A percentile compares a stretch with the other conserved stretches of the same genome.
These are phyloP conservation scores for Cladosporium austrohemisphaericum DNA, from an alignment of 2,329 filamentous ascomycete species.

Conservation along the genomic window DNA sequence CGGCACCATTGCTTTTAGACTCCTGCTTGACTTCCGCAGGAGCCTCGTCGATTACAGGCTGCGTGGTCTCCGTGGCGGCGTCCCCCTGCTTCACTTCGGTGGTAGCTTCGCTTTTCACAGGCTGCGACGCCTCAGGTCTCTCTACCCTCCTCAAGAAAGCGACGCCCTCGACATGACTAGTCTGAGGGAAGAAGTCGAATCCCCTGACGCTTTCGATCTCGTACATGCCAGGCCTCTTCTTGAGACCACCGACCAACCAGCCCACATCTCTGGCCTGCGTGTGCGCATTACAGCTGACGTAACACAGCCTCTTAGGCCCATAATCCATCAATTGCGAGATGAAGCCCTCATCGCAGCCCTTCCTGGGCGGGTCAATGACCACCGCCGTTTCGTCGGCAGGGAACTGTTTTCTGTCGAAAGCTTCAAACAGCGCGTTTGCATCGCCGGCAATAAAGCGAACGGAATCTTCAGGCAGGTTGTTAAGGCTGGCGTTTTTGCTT, in stretches of 20 bases:
- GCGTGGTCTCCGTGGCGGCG: neutral
- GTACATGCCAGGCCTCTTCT: conserved; percentile 51
- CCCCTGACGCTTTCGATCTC: conserved; percentile 85
- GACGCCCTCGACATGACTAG: conserved; percentile 63
- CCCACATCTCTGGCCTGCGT: conserved; percentile 94
- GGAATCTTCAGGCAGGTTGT: conserved; percentile 63
- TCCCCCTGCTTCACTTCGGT: neutral
- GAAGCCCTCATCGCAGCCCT: conserved; percentile 87
- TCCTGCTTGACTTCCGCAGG: neutral
- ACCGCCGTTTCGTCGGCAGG: conserved; percentile 79
- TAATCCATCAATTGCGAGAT: conserved; percentile 74
- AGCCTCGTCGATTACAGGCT: neutral
- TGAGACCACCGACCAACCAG: conserved; percentile 70
- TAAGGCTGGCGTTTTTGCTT: conserved; percentile 71
- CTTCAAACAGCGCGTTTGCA: conserved; percentile 75
- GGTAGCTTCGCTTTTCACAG: neutral
- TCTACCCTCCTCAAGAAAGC: conserved; percentile 52
- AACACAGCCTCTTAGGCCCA: conserved; percentile 75
- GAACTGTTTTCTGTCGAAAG: conserved; percentile 56
- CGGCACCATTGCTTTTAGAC: too few species aligned
- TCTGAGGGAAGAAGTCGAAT: conserved; percentile 97
- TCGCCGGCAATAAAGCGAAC: conserved; percentile 88
- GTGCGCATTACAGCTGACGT: conserved; percentile 97
- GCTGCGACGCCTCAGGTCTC: neutral
- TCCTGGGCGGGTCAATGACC: conserved; percentile 94